phyloP scores from a whole-genome alignment of 352 stramenopile genomes.

The Phytopythium litorale region DNA sequence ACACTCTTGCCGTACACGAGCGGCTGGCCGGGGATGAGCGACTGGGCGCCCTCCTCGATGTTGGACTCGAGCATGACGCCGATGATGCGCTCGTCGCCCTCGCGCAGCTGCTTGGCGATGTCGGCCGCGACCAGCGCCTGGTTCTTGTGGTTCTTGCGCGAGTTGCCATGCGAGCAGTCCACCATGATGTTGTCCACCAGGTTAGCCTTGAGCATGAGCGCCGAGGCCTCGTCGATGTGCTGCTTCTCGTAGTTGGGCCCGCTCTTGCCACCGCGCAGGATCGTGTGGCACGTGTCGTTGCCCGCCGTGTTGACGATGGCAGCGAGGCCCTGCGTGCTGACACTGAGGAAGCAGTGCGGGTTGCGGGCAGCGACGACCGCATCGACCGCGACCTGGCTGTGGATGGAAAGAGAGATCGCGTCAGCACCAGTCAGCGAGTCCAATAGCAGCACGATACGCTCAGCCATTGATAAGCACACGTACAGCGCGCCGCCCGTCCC shows the following conservation, averaged over 20 bases:
- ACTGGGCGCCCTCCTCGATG: slow-evolving; percentile 78
- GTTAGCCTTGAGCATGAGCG: slow-evolving; percentile 83
- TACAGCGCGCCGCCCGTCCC: slow-evolving; percentile 81
- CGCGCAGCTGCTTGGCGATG: slow-evolving; percentile 65
- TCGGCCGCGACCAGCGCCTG: slow-evolving; percentile 71
- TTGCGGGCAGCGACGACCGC: slow-evolving; percentile 77
- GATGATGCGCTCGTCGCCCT: slow-evolving; percentile 74
- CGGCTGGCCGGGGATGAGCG: slow-evolving; percentile 64
- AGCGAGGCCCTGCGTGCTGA: slow-evolving; percentile 82
- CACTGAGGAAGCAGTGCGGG: slow-evolving; percentile 86
- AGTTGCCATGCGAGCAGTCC: slow-evolving; percentile 91
- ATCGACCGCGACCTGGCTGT: slow-evolving; percentile 77
- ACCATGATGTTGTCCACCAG: slow-evolving; percentile 86
- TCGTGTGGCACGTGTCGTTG: slow-evolving; percentile 88
- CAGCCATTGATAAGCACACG: background rate
- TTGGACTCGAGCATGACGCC: slow-evolving; percentile 91
- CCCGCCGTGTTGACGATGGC: slow-evolving; percentile 86
- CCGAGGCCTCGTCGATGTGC: slow-evolving; percentile 77
- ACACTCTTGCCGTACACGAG: slow-evolving; percentile 89
- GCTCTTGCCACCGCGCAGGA: slow-evolving; percentile 82
- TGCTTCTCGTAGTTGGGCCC: slow-evolving; percentile 83
- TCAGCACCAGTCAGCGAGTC: background rate
- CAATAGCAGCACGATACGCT: background rate
- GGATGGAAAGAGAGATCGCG: slow-evolving; percentile 1
- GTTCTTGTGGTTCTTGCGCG: slow-evolving; percentile 87